Percentiles rank a stretch among this genome's conserved stretches.
phyloP scores from a whole-genome alignment of 805 yeast species.

The Zygotorulaspora danielsina region DNA sequence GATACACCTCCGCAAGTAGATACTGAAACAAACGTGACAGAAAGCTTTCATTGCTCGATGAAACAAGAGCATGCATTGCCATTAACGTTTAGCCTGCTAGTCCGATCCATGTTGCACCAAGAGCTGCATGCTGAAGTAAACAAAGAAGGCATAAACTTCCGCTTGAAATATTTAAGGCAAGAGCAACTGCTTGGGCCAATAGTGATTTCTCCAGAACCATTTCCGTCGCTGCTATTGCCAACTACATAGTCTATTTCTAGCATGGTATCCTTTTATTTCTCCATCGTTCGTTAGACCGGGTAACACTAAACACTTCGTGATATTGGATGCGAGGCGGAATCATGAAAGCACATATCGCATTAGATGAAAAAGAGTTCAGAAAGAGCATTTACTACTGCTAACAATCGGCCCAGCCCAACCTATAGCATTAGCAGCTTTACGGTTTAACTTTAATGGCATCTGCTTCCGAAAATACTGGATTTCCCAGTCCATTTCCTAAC shows the following conservation, averaged over 20 bases:
- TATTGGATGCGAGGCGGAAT: too few species aligned
- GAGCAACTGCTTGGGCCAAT: constrained; percentile 4
- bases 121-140: constrained; percentile 6
- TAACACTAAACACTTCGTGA: not conserved
- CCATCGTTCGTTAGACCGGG: not conserved
- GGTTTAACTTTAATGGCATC: not conserved
- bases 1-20: too few species aligned
- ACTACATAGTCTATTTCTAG: not conserved
- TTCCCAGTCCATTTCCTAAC: not conserved
- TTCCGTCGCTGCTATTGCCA: constrained; percentile 9
- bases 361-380: too few species aligned
- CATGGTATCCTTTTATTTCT: not conserved
- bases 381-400: too few species aligned
- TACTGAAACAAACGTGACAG: too few species aligned
- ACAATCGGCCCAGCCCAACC: too few species aligned
- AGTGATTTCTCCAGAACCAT: constrained; percentile 3
- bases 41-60: too few species aligned
- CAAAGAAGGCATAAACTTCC: constrained; percentile 5
- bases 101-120: constrained; percentile 7
- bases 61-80: too few species aligned
- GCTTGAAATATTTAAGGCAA: constrained; percentile 1
- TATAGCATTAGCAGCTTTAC: too few species aligned
- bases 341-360: too few species aligned
- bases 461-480: not conserved
- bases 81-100: too few species aligned